A percentile compares a stretch with the other conserved stretches of the same genome.
These are phyloP conservation scores for Yamadazyma songkhlaensis DNA, from an alignment of 1,139 yeast genomes.

Conservation along the genomic window DNA sequence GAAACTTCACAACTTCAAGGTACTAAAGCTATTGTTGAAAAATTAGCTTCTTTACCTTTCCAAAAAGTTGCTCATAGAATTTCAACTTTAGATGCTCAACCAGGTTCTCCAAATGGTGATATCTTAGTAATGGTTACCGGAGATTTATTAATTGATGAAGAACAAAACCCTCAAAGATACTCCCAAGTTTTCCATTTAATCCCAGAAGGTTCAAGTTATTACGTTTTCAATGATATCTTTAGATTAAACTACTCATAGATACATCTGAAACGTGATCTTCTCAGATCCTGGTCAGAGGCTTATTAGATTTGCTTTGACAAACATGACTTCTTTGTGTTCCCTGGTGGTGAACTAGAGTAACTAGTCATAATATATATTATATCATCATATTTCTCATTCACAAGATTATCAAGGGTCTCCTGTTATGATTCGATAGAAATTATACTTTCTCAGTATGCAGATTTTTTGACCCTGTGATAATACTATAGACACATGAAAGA, in stretches of 20 bases:
- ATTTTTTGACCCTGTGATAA: no score
- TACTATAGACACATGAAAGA: no score
- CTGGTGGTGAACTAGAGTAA: no score
- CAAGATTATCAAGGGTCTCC: no score
- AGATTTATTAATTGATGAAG: constrained; percentile 88
- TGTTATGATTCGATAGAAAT: no score
- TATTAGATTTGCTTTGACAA: no score
- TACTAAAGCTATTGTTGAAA: constrained; percentile 86
- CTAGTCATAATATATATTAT: no score
- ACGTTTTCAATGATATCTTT: constrained; percentile 94
- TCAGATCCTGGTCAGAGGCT: no score
- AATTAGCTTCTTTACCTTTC: constrained; percentile 83
- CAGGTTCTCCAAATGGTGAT: constrained; percentile 91
- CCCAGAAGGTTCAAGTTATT: constrained; percentile 88
- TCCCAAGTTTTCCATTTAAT: constrained; percentile 96
- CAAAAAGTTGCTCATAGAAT: constrained; percentile 90
- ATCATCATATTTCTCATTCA: no score
- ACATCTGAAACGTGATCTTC: no score
- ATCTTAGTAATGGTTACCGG: constrained; percentile 98
- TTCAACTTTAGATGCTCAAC: constrained; percentile 96
- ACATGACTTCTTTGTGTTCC: no score
- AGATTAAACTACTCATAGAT: constrained; percentile 74
- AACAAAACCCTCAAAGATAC: constrained; percentile 91
- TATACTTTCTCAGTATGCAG: no score
- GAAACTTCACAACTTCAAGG: constrained; percentile 96